Conservation (phyloP, 148 eudicot species). For the Beta vulgaris region DNA sequence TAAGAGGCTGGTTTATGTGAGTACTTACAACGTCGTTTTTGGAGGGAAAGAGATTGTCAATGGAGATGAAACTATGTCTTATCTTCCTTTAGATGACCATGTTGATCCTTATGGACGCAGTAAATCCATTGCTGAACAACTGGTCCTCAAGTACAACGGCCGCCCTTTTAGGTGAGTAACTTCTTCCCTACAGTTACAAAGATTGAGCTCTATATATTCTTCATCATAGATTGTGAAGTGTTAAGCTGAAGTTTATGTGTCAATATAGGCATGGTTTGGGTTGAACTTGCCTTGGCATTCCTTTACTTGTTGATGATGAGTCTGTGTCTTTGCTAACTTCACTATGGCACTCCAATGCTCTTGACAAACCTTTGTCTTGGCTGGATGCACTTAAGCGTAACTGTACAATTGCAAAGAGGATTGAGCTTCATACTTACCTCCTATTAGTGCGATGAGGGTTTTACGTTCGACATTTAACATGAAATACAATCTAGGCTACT, state of each 20-base stretch:
- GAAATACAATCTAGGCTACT: not conserved
- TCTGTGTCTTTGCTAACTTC: not conserved
- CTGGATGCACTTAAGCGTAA: too few species aligned
- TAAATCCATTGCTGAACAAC: conserved; percentile 90
- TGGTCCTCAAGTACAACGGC: conserved; percentile 73
- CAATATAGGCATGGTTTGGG: not conserved
- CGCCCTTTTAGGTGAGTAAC: conserved; percentile 70
- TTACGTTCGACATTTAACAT: not conserved
- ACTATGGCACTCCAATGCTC: not conserved
- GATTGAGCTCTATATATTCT: too few species aligned
- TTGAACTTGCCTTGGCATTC: not conserved
- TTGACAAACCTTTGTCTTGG: not conserved
- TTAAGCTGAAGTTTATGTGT: not conserved
- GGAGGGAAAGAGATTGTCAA: conserved; percentile 81
- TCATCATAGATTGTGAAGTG: not conserved
- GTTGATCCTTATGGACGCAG: conserved; percentile 88
- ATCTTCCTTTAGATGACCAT: conserved; percentile 74
- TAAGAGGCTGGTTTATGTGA: conserved; percentile 81
- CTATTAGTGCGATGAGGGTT: not conserved
- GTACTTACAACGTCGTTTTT: conserved; percentile 81
- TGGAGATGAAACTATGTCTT: conserved; percentile 79
- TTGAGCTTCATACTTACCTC: not conserved
- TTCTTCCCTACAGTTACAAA: not conserved
- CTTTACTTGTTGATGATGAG: not conserved
- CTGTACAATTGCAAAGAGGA: not conserved